Percentiles rank a stretch among this genome's conserved stretches.
These are phyloP conservation scores for Apocynum venetum DNA, from an alignment of 257 asterid species.

Conservation along the genomic window DNA sequence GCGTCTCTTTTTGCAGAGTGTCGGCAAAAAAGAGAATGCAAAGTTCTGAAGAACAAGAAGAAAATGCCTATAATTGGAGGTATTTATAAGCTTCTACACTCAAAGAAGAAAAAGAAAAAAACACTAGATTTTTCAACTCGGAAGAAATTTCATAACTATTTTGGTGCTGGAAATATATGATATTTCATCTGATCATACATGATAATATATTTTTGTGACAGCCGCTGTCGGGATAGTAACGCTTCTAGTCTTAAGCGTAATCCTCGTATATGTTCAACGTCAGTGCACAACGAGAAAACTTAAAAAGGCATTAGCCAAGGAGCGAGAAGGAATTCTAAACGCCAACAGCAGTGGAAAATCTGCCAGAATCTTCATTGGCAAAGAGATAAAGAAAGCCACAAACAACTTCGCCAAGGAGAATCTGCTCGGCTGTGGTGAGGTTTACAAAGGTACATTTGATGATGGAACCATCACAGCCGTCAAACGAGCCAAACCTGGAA, in stretches of 20 bases:
- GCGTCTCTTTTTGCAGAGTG: constrained; percentile 35
- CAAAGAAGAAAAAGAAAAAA: too few relatives aligned
- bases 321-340: constrained; percentile 51
- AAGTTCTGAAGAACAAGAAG: constrained; percentile 30
- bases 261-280: constrained; percentile 34
- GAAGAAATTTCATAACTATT: too few relatives aligned
- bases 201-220: constrained; percentile 17
- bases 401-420: constrained; percentile 41
- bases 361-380: constrained; percentile 49
- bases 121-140: too few relatives aligned
- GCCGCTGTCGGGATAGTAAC: constrained; percentile 34
- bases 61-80: constrained; percentile 41
- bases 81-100: not conserved
- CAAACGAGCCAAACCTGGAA: constrained; percentile 56
- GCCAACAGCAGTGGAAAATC: constrained; percentile 48
- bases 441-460: constrained; percentile 49
- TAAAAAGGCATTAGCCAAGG: constrained; percentile 32
- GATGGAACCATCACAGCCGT: constrained; percentile 50
- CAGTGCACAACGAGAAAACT: constrained; percentile 15
- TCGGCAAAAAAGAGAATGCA: constrained; percentile 47
- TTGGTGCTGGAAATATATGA: too few relatives aligned
- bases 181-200: not conserved
- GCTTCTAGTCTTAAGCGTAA: constrained; percentile 36
- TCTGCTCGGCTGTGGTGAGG: constrained; percentile 54
- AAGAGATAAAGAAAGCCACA: constrained; percentile 51